Percentiles rank a stretch among this genome's conserved stretches.
These are phyloP conservation scores for Oehlia diaphana DNA, from an alignment of 192 early-diverging fungal genomes.

Conservation along the genomic window DNA sequence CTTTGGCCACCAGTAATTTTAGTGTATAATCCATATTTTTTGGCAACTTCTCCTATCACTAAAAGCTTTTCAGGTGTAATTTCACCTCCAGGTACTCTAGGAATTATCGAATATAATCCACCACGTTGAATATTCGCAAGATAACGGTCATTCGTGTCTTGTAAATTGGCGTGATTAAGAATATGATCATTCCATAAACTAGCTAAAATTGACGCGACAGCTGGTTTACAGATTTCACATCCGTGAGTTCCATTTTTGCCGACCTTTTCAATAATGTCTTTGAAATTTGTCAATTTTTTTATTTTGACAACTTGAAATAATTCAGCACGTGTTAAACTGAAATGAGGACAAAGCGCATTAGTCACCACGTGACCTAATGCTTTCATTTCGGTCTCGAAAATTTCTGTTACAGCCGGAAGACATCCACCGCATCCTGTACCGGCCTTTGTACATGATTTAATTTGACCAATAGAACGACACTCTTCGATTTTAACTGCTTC, in stretches of 20 bases:
- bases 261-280: constrained; percentile 47
- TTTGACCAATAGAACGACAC: constrained; percentile 50
- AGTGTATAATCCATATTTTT: constrained; percentile 62
- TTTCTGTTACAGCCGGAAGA: constrained; percentile 55
- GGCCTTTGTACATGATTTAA: constrained; percentile 61
- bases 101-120: constrained; percentile 65
- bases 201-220: constrained; percentile 64
- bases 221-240: constrained; percentile 66
- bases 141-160: constrained; percentile 72
- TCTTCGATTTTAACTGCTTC: constrained; percentile 42
- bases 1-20: constrained; percentile 74
- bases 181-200: constrained; percentile 66
- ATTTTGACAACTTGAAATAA: constrained; percentile 64
- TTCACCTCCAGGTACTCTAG: constrained; percentile 65
- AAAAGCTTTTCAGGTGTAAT: constrained; percentile 67
- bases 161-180: constrained; percentile 48
- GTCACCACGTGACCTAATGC: constrained; percentile 53
- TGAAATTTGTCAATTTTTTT: constrained; percentile 53
- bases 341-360: constrained; percentile 62
- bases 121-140: constrained; percentile 71
- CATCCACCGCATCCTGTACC: constrained; percentile 68
- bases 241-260: constrained; percentile 47
- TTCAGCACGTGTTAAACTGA: constrained; percentile 57
- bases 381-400: constrained; percentile 63
- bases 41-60: constrained; percentile 61